phyloP scores from a whole-genome alignment of 306 rosid genomes.

The Cucumis sativus region Cucumber_9930_V3 NC_026660.2:1071501-1072000 shows the following conservation, averaged over 20 bases:
- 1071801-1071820: conserved; percentile 49
- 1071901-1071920: conserved; percentile 67
- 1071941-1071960: conserved; percentile 45
- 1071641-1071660: neutral
- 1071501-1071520: no score
- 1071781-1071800: conserved; percentile 59
- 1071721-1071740: conserved; percentile 56
- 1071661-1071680: conserved; percentile 49
- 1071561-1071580: no score
- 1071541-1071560: no score
- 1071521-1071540: no score
- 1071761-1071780: conserved; percentile 50
- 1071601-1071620: no score
- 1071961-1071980: conserved; percentile 21
- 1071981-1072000: conserved; percentile 22
- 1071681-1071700: conserved; percentile 59
- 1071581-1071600: no score
- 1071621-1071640: no score
- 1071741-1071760: conserved; percentile 62
- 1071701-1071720: conserved; percentile 64
- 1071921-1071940: conserved; percentile 44
- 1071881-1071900: conserved; percentile 49
- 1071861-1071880: conserved; percentile 33
- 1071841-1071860: conserved; percentile 43
- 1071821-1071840: conserved; percentile 72